phyloP scores from a whole-genome alignment of 176 grass and related monocot species.

The Areca catechu region DNA sequence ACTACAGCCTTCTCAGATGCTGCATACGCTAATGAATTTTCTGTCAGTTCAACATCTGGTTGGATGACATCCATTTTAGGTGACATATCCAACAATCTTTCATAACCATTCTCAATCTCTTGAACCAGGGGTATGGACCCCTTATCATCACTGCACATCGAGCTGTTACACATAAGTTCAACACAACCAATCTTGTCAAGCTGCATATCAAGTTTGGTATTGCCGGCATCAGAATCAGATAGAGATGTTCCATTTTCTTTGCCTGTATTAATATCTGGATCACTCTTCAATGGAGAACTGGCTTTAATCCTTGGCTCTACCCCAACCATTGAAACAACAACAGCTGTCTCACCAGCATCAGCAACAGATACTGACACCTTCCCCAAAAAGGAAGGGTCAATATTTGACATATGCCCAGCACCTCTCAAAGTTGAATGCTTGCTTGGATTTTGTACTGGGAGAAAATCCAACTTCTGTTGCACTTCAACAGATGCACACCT shows the following conservation, averaged over 20 bases:
- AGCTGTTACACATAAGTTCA: constrained; percentile 1
- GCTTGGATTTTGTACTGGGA: constrained; percentile 32
- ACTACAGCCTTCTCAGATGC: constrained; percentile 11
- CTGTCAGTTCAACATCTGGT: constrained; percentile 9
- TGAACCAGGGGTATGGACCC: background rate
- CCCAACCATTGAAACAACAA: constrained; percentile 90
- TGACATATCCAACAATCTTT: constrained; percentile 16
- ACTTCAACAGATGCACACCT: constrained; percentile 45
- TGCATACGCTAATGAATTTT: constrained; percentile 38
- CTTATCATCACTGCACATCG: background rate
- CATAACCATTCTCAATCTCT: constrained; percentile 13
- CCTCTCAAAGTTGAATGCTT: constrained; percentile 22
- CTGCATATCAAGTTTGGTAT: constrained; percentile 9
- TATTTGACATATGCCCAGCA: constrained; percentile 34
- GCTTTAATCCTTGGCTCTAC: constrained; percentile 20
- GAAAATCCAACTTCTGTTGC: constrained; percentile 24
- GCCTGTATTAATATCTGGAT: constrained; percentile 10
- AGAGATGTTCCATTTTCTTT: constrained; percentile 27
- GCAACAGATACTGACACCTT: constrained; percentile 89
- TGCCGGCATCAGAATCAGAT: constrained; percentile 20
- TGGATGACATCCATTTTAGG: constrained; percentile 17
- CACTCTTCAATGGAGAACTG: constrained; percentile 20
- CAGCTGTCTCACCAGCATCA: constrained; percentile 93
- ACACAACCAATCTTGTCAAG: constrained; percentile 16
- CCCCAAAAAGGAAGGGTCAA: constrained; percentile 57